Evolutionary conservation across 768 basidiomycete species (phyloP).

Genomic region (Nevesoporus exiguus): DNA sequence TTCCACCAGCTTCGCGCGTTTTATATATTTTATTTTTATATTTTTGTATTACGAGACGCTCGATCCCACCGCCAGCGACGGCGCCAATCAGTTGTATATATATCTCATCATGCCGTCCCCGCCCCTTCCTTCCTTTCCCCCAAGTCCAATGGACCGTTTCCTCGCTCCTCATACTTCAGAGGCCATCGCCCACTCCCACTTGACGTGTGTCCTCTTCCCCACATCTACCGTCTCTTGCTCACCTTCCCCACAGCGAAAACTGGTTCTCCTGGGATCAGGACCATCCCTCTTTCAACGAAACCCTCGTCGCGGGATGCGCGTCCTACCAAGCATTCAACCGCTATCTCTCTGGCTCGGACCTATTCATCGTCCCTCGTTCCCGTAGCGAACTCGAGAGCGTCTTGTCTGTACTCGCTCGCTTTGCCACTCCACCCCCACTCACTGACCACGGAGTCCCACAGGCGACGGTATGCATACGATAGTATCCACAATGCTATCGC

Average conservation of each 20-base stretch:
- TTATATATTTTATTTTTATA: background rate
- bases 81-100: conserved; percentile 11
- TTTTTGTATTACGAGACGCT: conserved; percentile 9
- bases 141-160: conserved; percentile 59
- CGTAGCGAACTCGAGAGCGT: conserved; percentile 66
- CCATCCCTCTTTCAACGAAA: conserved; percentile 66
- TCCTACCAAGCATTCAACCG: conserved; percentile 77
- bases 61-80: background rate
- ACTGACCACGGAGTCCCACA: conserved; percentile 30
- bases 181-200: conserved; percentile 62
- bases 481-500: conserved; percentile 80
- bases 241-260: conserved; percentile 50
- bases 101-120: background rate
- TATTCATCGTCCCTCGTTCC: conserved; percentile 66
- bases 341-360: conserved; percentile 65
- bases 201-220: conserved; percentile 48
- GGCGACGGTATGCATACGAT: conserved; percentile 73
- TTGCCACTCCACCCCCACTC: background rate
- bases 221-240: conserved; percentile 7
- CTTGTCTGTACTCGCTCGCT: conserved; percentile 45
- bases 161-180: conserved; percentile 72
- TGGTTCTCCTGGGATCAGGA: conserved; percentile 68
- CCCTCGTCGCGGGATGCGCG: conserved; percentile 72
- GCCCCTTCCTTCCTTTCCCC: background rate
- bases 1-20: background rate